phyloP scores from a whole-genome alignment of 352 stramenopile genomes.

The Phytophthora ohioensis region DNA sequence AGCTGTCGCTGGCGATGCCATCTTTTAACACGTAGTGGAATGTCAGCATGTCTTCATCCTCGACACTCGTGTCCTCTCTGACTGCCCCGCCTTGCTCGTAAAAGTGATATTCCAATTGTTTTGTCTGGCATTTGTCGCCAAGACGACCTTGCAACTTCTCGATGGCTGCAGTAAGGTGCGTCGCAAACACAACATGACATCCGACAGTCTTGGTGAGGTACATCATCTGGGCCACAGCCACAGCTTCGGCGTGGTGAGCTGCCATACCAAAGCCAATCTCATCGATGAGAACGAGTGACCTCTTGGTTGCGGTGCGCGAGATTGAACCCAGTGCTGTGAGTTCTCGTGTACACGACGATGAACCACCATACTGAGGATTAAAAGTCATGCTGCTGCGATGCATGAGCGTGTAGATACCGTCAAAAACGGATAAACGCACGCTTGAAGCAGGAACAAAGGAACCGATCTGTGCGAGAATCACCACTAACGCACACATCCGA shows the following conservation, averaged over 20 bases:
- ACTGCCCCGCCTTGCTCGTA: neutral
- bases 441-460: conserved; percentile 61
- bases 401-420: conserved; percentile 80
- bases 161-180: conserved; percentile 42
- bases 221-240: conserved; percentile 39
- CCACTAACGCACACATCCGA: conserved; percentile 64
- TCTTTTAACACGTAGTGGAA: conserved; percentile 46
- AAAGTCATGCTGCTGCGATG: conserved; percentile 36
- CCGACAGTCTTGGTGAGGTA: conserved; percentile 39
- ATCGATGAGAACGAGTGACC: conserved; percentile 55
- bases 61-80: neutral
- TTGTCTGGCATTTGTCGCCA: conserved; percentile 28
- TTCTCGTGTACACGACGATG: conserved; percentile 17
- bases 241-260: conserved; percentile 30
- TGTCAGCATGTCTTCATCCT: conserved; percentile 14
- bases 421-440: conserved; percentile 57
- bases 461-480: conserved; percentile 77
- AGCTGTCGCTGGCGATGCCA: conserved; percentile 44
- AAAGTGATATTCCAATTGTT: conserved; percentile 39
- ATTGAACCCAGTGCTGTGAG: conserved; percentile 43
- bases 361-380: conserved; percentile 9
- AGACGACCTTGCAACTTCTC: conserved; percentile 26
- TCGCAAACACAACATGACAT: conserved; percentile 51
- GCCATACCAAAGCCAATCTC: conserved; percentile 56
- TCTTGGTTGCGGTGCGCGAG: conserved; percentile 32